Base-by-base conservation (phyloP, 2,329 filamentous ascomycete species). In the Colletotrichum zoysiae region DNA sequence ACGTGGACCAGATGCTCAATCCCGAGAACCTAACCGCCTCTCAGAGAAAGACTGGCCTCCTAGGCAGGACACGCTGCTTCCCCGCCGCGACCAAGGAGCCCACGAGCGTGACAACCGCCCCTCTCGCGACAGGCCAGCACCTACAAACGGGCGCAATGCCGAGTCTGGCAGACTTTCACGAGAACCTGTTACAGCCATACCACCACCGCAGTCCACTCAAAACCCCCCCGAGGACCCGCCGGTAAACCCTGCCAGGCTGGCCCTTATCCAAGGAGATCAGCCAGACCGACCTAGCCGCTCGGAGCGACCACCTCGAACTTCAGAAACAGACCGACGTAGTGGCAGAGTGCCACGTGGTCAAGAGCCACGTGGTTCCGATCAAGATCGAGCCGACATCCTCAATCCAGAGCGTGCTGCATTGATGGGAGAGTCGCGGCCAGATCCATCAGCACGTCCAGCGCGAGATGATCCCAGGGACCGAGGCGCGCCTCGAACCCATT, bases 221-320 rank as follows among this genome's bases (percentile, higher is more conserved):
- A 65, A 79, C n/a, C 77, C 82, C 18, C 75, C 80, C 14, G 77
- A 80, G 23, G 88, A 87, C 14, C 86, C 86, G 9, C 80, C 82
- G 11, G 86, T 89, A 75, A 89, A 89, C 72, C 87, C 88, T 1
- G 86, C 88, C 63, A 84, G 88, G 68, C 86, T 87, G 40, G 84
- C 86, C 11, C 79, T 87, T 6, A 84, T 88, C 63, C 76, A 81
- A 23, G 78, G 77, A 50, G 81, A 84, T 42, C 78, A 79, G 23
- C 71, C 73, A 7, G 61, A 68, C 26, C 56, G 71, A 18, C 38
- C 67, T 5, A 64, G 50, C 23, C 70, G 73, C 48, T 40, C 65
- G 20, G 69, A 74, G 18, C 66, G 70, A 42, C 59, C 68, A 20
- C 61, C 68, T 18, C 51, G 73, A 40, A 44, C 61, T 6, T 70